Conservation (phyloP, 352 stramenopile species). For the Phytophthora quininea region DNA sequence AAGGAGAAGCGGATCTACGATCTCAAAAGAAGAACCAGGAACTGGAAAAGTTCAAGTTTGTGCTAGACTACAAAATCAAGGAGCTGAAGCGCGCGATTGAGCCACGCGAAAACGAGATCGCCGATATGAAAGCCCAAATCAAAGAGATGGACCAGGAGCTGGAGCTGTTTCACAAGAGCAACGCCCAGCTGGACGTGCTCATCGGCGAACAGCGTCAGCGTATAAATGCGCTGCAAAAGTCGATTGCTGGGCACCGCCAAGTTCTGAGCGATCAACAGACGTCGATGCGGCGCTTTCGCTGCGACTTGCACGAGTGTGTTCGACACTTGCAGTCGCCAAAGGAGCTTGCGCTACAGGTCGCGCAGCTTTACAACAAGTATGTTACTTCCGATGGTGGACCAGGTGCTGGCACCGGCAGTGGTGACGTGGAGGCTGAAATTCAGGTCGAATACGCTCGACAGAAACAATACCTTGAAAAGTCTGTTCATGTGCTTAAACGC, state of each 20-base stretch:
- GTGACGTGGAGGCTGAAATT: slow-evolving; percentile 71
- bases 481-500: slow-evolving; percentile 88
- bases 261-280: slow-evolving; percentile 65
- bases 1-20: slow-evolving; percentile 96
- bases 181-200: slow-evolving; percentile 92
- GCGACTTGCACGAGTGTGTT: slow-evolving; percentile 87
- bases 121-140: slow-evolving; percentile 94
- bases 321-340: slow-evolving; percentile 76
- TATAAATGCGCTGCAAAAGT: slow-evolving; percentile 88
- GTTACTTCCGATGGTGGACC: slow-evolving; percentile 43
- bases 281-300: slow-evolving; percentile 78
- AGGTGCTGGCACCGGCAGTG: slow-evolving; percentile 20
- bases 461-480: slow-evolving; percentile 93
- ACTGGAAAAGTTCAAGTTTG: slow-evolving; percentile 97
- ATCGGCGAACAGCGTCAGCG: slow-evolving; percentile 90
- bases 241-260: slow-evolving; percentile 69
- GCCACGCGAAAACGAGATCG: slow-evolving; percentile 94
- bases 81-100: slow-evolving; percentile 95
- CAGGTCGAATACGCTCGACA: slow-evolving; percentile 91
- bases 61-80: slow-evolving; percentile 97
- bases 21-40: slow-evolving; percentile 97
- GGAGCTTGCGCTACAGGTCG: slow-evolving; percentile 78
- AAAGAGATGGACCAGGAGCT: slow-evolving; percentile 96
- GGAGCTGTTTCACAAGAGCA: slow-evolving; percentile 95
- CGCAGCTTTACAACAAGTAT: slow-evolving; percentile 79